These are phyloP conservation scores for Nakazawaea holstii DNA, from an alignment of 805 yeast genomes.

Conservation along the genomic window DNA sequence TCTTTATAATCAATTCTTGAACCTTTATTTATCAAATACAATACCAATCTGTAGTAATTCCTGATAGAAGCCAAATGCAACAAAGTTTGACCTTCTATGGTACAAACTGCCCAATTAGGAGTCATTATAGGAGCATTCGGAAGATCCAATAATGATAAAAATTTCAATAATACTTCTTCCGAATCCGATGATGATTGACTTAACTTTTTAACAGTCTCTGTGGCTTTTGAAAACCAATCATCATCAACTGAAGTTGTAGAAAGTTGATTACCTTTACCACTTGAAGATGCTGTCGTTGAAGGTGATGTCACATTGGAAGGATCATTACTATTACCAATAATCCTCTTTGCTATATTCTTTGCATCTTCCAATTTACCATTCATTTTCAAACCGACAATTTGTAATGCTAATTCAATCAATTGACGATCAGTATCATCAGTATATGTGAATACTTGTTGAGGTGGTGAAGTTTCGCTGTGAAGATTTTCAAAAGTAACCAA, in stretches of 20 bases:
- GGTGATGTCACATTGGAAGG: conserved; percentile 19
- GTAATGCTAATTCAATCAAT: conserved; percentile 89
- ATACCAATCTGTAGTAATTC: conserved; percentile 59
- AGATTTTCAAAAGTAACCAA: conserved; percentile 72
- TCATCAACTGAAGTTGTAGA: conserved; percentile 18
- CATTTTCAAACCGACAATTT: conserved; percentile 95
- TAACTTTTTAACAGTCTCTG: conserved; percentile 42
- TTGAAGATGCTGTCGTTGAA: conserved; percentile 12
- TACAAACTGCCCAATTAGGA: conserved; percentile 80
- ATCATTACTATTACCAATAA: conserved; percentile 61
- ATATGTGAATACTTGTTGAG: conserved; percentile 75
- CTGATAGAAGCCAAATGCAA: conserved; percentile 79
- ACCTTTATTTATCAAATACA: conserved; percentile 58
- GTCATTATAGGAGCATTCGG: conserved; percentile 54
- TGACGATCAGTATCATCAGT: conserved; percentile 94
- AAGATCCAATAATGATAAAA: conserved; percentile 54
- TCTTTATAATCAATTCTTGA: conserved; percentile 70
- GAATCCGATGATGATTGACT: conserved; percentile 39
- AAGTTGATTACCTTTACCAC: background rate
- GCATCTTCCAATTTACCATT: conserved; percentile 95
- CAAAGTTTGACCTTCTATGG: conserved; percentile 79
- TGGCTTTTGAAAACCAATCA: conserved; percentile 51
- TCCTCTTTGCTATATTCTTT: conserved; percentile 83
- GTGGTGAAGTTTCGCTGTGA: conserved; percentile 24
- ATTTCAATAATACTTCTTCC: conserved; percentile 43